Base-by-base conservation (phyloP, 129 eudicot species). In the Saussurea involucrata region DNA sequence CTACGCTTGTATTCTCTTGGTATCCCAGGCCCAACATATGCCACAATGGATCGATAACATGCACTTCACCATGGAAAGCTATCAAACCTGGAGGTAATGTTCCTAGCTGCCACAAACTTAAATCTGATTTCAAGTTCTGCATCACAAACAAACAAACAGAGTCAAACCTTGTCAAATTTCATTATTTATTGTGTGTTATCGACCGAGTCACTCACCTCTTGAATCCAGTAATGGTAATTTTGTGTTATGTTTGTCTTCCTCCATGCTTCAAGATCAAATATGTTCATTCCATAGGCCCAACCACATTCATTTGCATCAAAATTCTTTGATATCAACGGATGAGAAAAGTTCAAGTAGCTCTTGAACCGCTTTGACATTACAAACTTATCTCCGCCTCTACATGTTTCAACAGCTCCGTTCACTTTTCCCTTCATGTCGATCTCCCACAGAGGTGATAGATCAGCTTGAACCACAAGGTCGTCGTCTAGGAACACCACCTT, bases 201-300 rank as follows among this genome's bases (percentile, higher is more conserved):
- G n/a, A 10, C 22, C 46, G 6, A 27, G 4, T 33, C 49, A 49
- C 66, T 81, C 72, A 89, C 98, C 92, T 88, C 64, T 78, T 90
- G 81, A 72, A 93, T 82, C 98, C 98, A 93, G 82, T 88, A 73
- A 79, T 90, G 89, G 83, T 94, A 94, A 74, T 90, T 87, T 15
- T 87, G 83, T 76, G 88, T 93, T 78, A 93, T 89, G 79, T 89
- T 87, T n/a, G 97, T 88, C 63, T 74, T 91, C 74, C 97, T 89
- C 98, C 97, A 94, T 36, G 96, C 90, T 72, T 94, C 79, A 24
- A 91, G 87, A 81, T 91, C 97, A 58, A 91, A 91, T 29, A 91
- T 74, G 87, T 94, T 94, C 98, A 94, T 94, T 63, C 98, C 97
- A 74, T 91, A 94, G 28, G 98, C 98, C 98, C 98, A 91, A 58